phyloP scores from a whole-genome alignment of 352 stramenopile genomes.

The Globisporangium radiosum region DNA sequence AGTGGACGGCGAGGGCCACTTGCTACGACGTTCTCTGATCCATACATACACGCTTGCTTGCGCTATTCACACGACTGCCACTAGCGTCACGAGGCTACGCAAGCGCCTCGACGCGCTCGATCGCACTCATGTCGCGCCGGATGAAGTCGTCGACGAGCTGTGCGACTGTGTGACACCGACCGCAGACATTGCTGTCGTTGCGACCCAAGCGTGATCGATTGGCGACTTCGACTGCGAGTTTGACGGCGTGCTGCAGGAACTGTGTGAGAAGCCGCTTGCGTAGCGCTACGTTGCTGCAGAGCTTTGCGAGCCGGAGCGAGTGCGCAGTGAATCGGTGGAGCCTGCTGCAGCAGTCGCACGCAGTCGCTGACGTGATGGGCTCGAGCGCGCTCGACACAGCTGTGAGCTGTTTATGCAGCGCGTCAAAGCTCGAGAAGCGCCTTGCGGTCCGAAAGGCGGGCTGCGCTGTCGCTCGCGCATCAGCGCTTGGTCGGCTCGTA shows the following conservation, averaged over 20 bases:
- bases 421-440: constrained; percentile 25
- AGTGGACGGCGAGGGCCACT: too few species aligned
- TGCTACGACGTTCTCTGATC: not conserved
- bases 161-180: constrained; percentile 21
- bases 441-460: constrained; percentile 24
- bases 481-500: not conserved
- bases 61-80: not conserved
- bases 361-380: constrained; percentile 12
- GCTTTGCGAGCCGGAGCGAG: constrained; percentile 2
- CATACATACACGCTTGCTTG: not conserved
- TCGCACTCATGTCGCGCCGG: constrained; percentile 10
- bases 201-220: constrained; percentile 11
- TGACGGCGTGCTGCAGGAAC: constrained; percentile 13
- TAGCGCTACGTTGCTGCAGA: not conserved
- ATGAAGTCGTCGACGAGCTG: constrained; percentile 26
- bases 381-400: too few species aligned
- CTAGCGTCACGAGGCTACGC: not conserved
- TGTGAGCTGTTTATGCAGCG: constrained; percentile 17
- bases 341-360: constrained; percentile 22
- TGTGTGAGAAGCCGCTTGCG: constrained; percentile 3
- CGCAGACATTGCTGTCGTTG: constrained; percentile 10
- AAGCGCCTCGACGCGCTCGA: constrained; percentile 2
- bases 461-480: not conserved
- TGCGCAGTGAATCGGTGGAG: constrained; percentile 23
- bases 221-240: constrained; percentile 18